These are phyloP conservation scores for Kwoniella botswanensis DNA, from an alignment of 768 basidiomycete genomes.

Conservation along the genomic window DNA sequence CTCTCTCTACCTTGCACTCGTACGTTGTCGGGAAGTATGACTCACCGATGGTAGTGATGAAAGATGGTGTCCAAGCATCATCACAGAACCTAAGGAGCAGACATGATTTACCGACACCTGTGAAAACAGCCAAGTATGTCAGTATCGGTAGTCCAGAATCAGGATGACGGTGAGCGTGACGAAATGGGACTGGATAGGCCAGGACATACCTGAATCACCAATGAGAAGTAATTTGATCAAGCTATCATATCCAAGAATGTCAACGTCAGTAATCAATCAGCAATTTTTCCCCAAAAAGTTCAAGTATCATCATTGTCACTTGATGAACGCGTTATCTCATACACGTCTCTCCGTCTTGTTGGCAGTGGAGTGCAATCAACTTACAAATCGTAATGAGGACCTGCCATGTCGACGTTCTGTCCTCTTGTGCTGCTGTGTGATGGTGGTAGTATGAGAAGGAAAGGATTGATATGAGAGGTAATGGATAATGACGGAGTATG, in stretches of 20 bases:
- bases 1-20: too few species aligned
- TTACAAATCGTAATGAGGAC: constrained; percentile 96
- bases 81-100: constrained; percentile 79
- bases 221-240: constrained; percentile 81
- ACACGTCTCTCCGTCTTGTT: constrained; percentile 1
- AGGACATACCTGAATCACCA: constrained; percentile 80
- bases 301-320: not conserved
- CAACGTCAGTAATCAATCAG: not conserved
- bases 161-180: too few species aligned
- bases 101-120: constrained; percentile 89
- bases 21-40: not conserved
- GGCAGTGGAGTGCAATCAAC: constrained; percentile 58
- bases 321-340: constrained; percentile 14
- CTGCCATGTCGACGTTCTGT: constrained; percentile 47
- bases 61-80: constrained; percentile 98
- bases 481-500: constrained; percentile 2
- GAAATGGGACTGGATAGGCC: too few species aligned
- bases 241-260: constrained; percentile 15
- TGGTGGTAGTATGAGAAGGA: constrained; percentile 1
- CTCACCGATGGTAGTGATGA: constrained; percentile 94
- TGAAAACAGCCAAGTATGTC: constrained; percentile 48
- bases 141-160: too few species aligned
- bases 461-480: not conserved
- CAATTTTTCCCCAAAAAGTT: not conserved
- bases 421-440: constrained; percentile 5